Conservation (phyloP, 345 rosid species). For the Jatropha curcas region DNA sequence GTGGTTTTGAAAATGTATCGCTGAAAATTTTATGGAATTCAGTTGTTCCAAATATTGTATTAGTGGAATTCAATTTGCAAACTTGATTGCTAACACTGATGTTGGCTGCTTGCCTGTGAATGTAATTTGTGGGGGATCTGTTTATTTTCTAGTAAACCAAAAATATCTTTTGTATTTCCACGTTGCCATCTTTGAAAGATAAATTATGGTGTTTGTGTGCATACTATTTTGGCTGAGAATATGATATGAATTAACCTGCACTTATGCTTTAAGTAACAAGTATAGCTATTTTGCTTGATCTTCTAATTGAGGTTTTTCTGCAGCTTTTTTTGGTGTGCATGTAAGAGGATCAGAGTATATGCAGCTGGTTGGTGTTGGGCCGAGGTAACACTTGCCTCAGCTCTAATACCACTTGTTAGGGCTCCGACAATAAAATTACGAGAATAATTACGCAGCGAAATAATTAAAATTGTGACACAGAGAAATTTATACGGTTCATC, state of each 20-base stretch:
- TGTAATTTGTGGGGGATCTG: background rate
- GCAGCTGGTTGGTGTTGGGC: no score
- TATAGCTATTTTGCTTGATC: conserved; percentile 9
- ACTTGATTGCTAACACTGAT: background rate
- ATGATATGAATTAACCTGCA: background rate
- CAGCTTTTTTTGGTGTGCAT: conserved; percentile 87
- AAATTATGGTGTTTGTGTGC: background rate
- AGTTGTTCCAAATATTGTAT: no score
- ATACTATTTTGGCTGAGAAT: background rate
- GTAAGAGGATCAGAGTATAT: conserved; percentile 85
- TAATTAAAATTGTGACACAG: no score
- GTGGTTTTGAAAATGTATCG: background rate
- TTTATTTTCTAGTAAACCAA: background rate
- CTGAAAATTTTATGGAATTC: no score
- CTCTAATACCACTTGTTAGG: no score
- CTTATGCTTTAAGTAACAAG: background rate
- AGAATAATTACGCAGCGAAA: no score
- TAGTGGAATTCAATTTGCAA: background rate
- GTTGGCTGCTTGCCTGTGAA: background rate
- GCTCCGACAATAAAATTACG: no score
- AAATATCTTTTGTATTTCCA: background rate
- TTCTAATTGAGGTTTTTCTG: conserved; percentile 21
- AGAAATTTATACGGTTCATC: no score
- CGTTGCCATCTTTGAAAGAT: background rate
- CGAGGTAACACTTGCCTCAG: no score